These are phyloP conservation scores for Cryphonectria nitschkei DNA, from an alignment of 2,329 filamentous ascomycete species.

Conservation along the genomic window DNA sequence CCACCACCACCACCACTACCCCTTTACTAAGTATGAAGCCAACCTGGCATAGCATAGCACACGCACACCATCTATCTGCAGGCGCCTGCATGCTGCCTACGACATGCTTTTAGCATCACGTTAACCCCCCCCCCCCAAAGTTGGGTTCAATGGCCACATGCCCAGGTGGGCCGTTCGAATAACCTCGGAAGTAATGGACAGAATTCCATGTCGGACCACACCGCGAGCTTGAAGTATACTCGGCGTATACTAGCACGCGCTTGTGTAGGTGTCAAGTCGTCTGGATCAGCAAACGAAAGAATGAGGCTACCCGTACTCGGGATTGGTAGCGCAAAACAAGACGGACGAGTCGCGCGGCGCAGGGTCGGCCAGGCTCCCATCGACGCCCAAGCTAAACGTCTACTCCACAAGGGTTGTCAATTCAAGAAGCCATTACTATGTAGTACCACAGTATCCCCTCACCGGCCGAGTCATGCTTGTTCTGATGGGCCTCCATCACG, in stretches of 20 bases:
- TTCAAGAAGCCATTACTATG: neutral
- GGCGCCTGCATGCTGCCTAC: slow-evolving; percentile 1
- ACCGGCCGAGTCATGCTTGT: slow-evolving; percentile 8
- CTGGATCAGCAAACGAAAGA: neutral
- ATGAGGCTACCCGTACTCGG: neutral
- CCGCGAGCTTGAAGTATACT: neutral
- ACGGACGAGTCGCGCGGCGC: neutral
- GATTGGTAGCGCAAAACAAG: neutral
- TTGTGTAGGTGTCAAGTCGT: neutral
- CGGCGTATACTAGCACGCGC: neutral
- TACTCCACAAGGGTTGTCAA: neutral
- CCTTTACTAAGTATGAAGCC: neutral
- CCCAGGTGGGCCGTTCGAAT: neutral
- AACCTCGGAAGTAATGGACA: neutral
- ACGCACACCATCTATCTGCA: neutral
- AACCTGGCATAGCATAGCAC: neutral
- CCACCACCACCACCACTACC: neutral
- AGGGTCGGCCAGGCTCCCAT: neutral
- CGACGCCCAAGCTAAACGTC: neutral
- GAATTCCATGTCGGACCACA: neutral
- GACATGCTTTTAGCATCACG: neutral
- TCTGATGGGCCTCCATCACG: neutral
- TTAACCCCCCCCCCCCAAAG: neutral
- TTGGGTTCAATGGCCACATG: neutral
- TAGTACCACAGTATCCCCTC: neutral